phyloP scores from a whole-genome alignment of 306 rosid genomes.

The Vicia faba region DNA sequence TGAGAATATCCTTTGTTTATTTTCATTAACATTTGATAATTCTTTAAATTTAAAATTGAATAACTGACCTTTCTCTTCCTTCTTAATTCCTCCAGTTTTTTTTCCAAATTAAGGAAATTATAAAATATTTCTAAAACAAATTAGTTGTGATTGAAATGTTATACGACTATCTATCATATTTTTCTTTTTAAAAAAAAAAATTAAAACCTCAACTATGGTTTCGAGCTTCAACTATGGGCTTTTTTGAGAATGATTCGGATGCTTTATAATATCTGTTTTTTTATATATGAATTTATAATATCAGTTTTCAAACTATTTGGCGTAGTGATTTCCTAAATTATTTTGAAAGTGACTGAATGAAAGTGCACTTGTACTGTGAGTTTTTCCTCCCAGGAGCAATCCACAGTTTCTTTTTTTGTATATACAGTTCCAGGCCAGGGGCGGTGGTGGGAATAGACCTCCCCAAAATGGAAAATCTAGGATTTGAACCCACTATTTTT shows the following conservation, averaged over 20 bases:
- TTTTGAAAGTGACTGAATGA: background rate
- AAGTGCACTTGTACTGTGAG: background rate
- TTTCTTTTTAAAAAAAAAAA: no score
- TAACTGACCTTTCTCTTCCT: background rate
- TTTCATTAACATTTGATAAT: constrained; percentile 9
- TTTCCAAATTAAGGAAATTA: no score
- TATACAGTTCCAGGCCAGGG: background rate
- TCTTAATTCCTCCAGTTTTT: constrained; percentile 8
- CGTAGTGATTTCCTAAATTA: background rate
- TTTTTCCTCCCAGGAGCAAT: constrained; percentile 5
- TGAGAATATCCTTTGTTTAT: background rate
- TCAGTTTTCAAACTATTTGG: constrained; percentile 1
- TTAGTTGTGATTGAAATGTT: no score
- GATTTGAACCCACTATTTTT: constrained; percentile 1
- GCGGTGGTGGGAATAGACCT: constrained; percentile 1
- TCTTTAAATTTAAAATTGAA: constrained; percentile 22
- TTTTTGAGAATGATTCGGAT: background rate
- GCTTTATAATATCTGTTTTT: no score
- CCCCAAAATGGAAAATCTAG: background rate
- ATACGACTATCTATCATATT: no score
- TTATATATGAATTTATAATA: no score
- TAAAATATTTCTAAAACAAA: no score
- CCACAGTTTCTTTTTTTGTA: background rate
- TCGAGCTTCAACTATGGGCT: no score
- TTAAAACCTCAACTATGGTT: no score